Base-by-base conservation (phyloP, 192 early-diverging fungal genomes). In the Backusella mclennaniae region DNA sequence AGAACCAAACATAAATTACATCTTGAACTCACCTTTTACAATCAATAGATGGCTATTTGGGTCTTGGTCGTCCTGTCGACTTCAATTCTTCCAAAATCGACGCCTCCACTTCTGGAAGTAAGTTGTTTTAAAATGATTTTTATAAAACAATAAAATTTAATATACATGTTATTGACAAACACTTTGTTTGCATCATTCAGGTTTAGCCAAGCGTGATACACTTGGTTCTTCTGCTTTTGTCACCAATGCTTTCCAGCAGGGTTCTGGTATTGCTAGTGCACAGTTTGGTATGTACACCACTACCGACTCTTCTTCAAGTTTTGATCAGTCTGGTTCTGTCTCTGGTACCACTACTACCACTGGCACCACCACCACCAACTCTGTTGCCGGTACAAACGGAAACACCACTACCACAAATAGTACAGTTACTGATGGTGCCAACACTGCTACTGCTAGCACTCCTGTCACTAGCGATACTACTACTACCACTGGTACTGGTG, bases 251-350 rank as follows among this genome's bases (percentile, higher is more conserved):
- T 79, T 74, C 29, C 67, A 79, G 38, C 70, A 73, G 63, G 78
- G 73, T 53, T n/a, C 66, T 12, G 78, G 78, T 69, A 49, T 82
- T 38, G 39, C 31, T 23, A 82, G 80, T 68, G 31, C 75, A 36
- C 76, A 78, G 36, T 82, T 82, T 67, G 80, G 80, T 74, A 71
- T 82, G 68, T 82, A 78, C 73, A 72, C 74, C n/a, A 70, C 80
- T n/a, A 8, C 59, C 29, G 38, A 39, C 11, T 44, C 74, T 15
- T n/a, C 35, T 4, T 8, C 35, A 21, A 38, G 66, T n/a, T 75
- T 75, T 67, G 63, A 67, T 29, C 74, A 75, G 41, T 67, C 63
- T 68, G 74, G 74, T 35, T 14, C 29, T 46, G 35, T 66, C 23
- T 3, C 23, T 31, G 72, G 15, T 4, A n/a, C 26, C 15, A 53